A percentile compares a stretch with the other conserved stretches of the same genome.
Conservation (phyloP, 2,329 filamentous ascomycete genomes). For the Ophiocordyceps polyrhachis-furcata region DNA sequence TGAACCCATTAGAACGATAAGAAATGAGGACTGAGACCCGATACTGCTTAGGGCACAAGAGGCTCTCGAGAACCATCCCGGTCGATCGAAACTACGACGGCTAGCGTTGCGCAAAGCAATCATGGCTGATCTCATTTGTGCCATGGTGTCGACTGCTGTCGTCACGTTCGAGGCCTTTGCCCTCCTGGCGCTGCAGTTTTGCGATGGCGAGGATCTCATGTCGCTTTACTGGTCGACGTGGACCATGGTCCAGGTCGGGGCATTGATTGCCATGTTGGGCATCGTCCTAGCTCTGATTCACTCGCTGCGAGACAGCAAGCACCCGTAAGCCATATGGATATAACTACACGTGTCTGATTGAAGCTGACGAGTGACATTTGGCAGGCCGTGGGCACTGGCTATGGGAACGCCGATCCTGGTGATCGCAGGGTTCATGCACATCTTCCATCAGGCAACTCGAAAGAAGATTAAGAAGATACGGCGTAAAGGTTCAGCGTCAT, state of each 20-base stretch:
- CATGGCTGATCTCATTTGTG: conserved; percentile 22
- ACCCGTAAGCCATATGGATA: conserved; percentile 24
- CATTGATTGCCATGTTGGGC: conserved; percentile 37
- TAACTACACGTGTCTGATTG: too few species aligned
- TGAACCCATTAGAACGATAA: not conserved
- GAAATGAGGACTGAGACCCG: not conserved
- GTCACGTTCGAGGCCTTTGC: conserved; percentile 36
- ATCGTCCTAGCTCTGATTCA: conserved; percentile 35
- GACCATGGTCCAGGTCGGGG: conserved; percentile 40
- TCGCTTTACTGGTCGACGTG: conserved; percentile 42
- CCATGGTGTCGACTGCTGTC: conserved; percentile 22
- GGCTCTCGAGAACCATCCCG: conserved; percentile 16
- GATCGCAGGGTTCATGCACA: conserved; percentile 32
- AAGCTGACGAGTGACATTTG: not conserved
- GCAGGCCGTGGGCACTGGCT: conserved; percentile 36
- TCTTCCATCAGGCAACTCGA: conserved; percentile 22
- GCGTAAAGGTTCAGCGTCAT: conserved; percentile 9
- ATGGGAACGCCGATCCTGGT: conserved; percentile 41
- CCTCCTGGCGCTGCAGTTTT: conserved; percentile 36
- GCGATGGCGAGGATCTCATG: conserved; percentile 40
- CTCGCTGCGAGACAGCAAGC: conserved; percentile 25
- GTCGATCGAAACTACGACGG: not conserved
- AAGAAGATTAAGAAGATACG: conserved; percentile 16
- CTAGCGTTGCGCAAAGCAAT: conserved; percentile 22
- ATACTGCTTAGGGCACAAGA: conserved; percentile 13